These are phyloP conservation scores for Linum usitatissimum DNA, from an alignment of 345 rosid genomes.

Conservation along the genomic window DNA sequence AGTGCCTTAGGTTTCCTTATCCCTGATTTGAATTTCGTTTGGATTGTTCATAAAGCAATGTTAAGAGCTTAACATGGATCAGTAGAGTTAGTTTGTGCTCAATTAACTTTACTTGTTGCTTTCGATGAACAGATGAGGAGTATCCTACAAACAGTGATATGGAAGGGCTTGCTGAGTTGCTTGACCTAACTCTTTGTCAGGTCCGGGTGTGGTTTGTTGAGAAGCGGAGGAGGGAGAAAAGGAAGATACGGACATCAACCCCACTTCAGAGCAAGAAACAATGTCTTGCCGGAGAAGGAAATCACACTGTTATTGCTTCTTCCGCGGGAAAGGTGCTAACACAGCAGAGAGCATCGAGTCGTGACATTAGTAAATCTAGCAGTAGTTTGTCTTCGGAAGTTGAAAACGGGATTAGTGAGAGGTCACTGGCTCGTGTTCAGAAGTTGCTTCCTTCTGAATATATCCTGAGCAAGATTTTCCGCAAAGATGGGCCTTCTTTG, in stretches of 20 bases:
- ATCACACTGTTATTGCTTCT: conserved; percentile 9
- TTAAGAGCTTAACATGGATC: background rate
- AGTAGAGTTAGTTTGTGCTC: background rate
- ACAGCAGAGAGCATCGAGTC: conserved; percentile 9
- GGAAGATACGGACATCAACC: conserved; percentile 12
- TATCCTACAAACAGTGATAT: conserved; percentile 47
- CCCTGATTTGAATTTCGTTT: background rate
- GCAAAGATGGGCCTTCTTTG: conserved; percentile 91
- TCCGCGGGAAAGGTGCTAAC: conserved; percentile 11
- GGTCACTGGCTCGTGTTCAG: conserved; percentile 27
- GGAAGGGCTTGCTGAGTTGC: conserved; percentile 38
- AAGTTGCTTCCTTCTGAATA: conserved; percentile 43
- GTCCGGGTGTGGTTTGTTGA: conserved; percentile 66
- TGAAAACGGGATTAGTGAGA: conserved; percentile 17
- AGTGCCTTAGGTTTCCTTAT: background rate
- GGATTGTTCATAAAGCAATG: background rate
- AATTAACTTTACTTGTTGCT: background rate
- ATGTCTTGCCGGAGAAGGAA: conserved; percentile 12
- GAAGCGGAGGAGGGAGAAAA: conserved; percentile 55
- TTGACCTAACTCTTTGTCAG: conserved; percentile 60
- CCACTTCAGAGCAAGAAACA: conserved; percentile 15
- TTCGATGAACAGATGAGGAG: conserved; percentile 34
- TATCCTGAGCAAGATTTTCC: conserved; percentile 60
- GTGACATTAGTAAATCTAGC: conserved; percentile 8
- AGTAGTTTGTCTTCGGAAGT: conserved; percentile 16